Evolutionary conservation across 1,284 basidiomycete species (phyloP), one percentile per base, ranked within the genome.

Genomic region (Pascua sp.): DNA sequence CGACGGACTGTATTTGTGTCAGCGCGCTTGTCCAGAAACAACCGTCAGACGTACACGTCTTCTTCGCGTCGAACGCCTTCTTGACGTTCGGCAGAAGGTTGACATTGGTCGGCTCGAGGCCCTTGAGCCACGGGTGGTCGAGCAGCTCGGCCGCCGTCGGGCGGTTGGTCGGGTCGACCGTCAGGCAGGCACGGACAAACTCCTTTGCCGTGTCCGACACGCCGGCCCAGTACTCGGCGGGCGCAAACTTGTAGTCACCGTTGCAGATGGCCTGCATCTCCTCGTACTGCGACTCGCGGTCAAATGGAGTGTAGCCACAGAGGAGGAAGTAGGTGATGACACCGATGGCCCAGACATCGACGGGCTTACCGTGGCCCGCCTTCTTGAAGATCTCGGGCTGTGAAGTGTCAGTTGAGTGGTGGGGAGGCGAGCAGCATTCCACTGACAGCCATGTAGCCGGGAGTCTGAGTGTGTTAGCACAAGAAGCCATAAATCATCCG

Each of bases 321-420:
- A 96, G 86, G 7, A 96, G 80, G 85, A 96, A 96, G 79, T 93
- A 94, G 49, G 91, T 89, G 76, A 96, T 92, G 54, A 97, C 93
- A 55, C 93, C 93, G 84, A 96, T 93, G 0, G 93, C 92, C 92
- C 92, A 97, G 62, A 98, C 82, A 72, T 97, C 95, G 32, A 98
- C 95, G 0, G 95, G 93, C 78, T 92, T 96, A 44, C 90, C 87
- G 69, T 98, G 94, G 0, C 95, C 95, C 52, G 86, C 88, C 78
- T 95, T 95, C 75, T 88, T 88, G 83, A 98, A 98, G 67, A 98
- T 97, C 77, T 97, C 95, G 0, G 95, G 94, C 67, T 72, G 51
- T 12, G 37, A 18, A 4, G 32, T 16, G 38, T 59, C 10, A 58
- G 52, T 57, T 16, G 41, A n/a, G 11, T 42, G 17, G 16, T 10